These are phyloP conservation scores for Arachnopeziza araneosa DNA, from an alignment of 2,329 filamentous ascomycete genomes.

Conservation along the genomic window DNA sequence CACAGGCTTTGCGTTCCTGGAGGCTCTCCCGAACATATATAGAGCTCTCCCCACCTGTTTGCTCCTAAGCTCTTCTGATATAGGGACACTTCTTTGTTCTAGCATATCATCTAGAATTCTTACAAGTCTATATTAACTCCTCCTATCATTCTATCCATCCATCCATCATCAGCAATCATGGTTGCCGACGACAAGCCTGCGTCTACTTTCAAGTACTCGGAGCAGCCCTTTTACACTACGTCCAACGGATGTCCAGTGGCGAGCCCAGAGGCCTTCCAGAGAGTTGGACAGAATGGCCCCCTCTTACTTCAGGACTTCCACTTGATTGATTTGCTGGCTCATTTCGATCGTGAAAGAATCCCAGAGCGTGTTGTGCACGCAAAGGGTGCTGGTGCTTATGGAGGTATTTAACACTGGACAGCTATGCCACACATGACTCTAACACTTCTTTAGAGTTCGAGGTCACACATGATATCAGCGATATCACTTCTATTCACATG, in stretches of 20 bases:
- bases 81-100: neutral
- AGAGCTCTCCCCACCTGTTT: neutral
- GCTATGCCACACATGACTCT: constrained; percentile 1
- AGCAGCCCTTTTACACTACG: constrained; percentile 53
- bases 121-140: neutral
- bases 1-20: neutral
- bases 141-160: neutral
- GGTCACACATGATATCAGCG: constrained; percentile 28
- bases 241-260: constrained; percentile 55
- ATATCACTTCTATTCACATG: constrained; percentile 24
- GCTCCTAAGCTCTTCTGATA: neutral
- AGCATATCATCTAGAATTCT: neutral
- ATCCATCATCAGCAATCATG: constrained; percentile 34
- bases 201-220: constrained; percentile 48
- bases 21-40: neutral
- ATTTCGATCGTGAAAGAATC: constrained; percentile 48
- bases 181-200: constrained; percentile 38
- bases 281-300: constrained; percentile 51
- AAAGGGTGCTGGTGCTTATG: constrained; percentile 41
- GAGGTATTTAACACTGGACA: constrained; percentile 16
- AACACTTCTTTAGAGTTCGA: constrained; percentile 21
- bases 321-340: constrained; percentile 54
- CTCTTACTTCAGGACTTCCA: constrained; percentile 61
- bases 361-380: constrained; percentile 57
- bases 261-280: constrained; percentile 46